A percentile compares a stretch with the other conserved stretches of the same genome.
Conservation (phyloP, 139 green algal genomes). For the Picochlorum sp. region DNA sequence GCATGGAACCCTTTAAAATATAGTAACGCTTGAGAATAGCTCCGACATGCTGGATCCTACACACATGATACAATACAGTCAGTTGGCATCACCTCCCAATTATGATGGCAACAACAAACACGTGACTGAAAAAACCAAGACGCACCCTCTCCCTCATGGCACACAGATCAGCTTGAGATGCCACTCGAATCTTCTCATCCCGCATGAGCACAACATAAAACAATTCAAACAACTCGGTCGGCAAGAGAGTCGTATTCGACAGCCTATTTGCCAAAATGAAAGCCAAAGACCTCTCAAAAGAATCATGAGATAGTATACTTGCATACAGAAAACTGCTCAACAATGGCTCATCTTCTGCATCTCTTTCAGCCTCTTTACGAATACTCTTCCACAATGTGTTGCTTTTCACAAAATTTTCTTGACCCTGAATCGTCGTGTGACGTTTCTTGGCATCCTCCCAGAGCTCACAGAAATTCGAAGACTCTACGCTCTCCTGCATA, state of each 20-base stretch:
- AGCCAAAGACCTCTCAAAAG: constrained; percentile 42
- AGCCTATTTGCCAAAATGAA: constrained; percentile 56
- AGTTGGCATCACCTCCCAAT: not conserved
- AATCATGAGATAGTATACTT: constrained; percentile 46
- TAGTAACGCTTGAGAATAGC: constrained; percentile 62
- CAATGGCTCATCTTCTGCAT: constrained; percentile 43
- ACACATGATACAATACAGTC: not conserved
- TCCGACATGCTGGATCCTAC: constrained; percentile 61
- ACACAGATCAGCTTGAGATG: constrained; percentile 34
- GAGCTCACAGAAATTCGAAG: constrained; percentile 10
- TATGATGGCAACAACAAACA: not conserved
- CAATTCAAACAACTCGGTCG: constrained; percentile 43
- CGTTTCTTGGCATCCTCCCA: constrained; percentile 10
- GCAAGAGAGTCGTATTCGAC: constrained; percentile 42
- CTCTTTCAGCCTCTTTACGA: constrained; percentile 29
- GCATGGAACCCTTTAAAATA: constrained; percentile 97
- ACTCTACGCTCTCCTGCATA: constrained; percentile 12
- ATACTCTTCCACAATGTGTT: constrained; percentile 11
- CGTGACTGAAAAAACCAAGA: no score
- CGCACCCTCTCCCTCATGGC: constrained; percentile 40
- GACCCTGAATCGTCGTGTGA: not conserved
- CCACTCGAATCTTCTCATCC: constrained; percentile 18
- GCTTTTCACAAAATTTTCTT: not conserved
- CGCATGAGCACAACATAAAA: constrained; percentile 28
- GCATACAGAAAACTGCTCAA: constrained; percentile 56